These are phyloP conservation scores for Penicillium canescens DNA, from an alignment of 495 filamentous ascomycete genomes.

Conservation along the genomic window DNA sequence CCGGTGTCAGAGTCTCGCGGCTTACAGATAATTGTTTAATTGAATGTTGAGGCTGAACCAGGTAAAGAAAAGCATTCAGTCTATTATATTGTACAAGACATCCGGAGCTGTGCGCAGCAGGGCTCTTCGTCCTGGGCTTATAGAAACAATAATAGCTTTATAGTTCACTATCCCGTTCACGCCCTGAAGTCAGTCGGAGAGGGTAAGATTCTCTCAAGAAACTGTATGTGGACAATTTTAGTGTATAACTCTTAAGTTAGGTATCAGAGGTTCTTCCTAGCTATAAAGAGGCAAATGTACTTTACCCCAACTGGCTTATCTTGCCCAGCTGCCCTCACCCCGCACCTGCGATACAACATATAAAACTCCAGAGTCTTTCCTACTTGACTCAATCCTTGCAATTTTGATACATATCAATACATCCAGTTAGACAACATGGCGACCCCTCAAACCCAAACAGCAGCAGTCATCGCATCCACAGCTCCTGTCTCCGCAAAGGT, in stretches of 20 bases:
- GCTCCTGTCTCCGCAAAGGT: constrained; percentile 24
- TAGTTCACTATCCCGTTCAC: too few relatives aligned
- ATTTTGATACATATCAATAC: background rate
- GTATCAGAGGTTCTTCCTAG: too few relatives aligned
- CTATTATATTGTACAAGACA: background rate
- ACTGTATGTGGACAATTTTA: background rate
- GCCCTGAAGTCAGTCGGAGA: too few relatives aligned
- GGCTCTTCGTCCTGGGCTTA: too few relatives aligned
- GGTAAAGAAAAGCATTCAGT: background rate
- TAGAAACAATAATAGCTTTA: too few relatives aligned
- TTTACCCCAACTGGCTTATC: constrained; percentile 7
- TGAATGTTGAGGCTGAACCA: constrained; percentile 18
- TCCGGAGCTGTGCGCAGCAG: background rate
- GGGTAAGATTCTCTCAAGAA: too few relatives aligned
- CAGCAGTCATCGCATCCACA: constrained; percentile 33
- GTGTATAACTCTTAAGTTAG: too few relatives aligned
- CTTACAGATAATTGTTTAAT: constrained; percentile 44
- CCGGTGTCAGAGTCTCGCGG: constrained; percentile 20
- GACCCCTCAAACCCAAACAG: constrained; percentile 35
- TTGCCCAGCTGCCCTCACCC: constrained; percentile 8
- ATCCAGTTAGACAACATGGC: constrained; percentile 16
- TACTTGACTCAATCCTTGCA: background rate
- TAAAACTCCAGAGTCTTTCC: background rate
- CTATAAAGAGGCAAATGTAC: background rate
- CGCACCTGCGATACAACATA: constrained; percentile 13